Evolutionary conservation across 2,329 filamentous ascomycete species (phyloP), one percentile per base, ranked within the genome.

Genomic region (Pyrenophora tritici-repentis): DNA sequence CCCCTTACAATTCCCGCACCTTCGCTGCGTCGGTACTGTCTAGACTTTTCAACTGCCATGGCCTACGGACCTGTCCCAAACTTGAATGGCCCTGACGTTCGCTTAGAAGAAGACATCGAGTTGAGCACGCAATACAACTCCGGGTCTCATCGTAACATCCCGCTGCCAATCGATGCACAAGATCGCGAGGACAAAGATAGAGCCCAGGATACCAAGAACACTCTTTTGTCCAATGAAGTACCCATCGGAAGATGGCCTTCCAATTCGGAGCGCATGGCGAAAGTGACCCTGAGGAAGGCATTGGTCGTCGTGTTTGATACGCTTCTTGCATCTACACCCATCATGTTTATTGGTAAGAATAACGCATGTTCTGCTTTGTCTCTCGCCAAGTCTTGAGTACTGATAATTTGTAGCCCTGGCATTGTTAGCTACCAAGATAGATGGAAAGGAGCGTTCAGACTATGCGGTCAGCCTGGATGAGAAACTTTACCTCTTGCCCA

Each of bases 301-400:
- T 50, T 56, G 4, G 50, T 66, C 2, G 51, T 67, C 7, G 31
- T 57, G 3, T 67, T 66, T 20, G 67, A 69, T 47, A 32, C 55
- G 1, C 8, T 68, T 10, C 42, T 70, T 3, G 64, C 65, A 14
- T 66, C 64, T 1, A 46, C 49, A 20, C 66, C 67, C 14, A 47
- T 69, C 1, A 54, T 68, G 50, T 70, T 70, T 29, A 53, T 68
- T 26, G 54, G 66, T 68, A 56, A 20, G 49, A 32, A 7, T 6
- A 16, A 34, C 31, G 2, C 12, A 4, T 5, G 4, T 9, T 31
- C n/a, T n/a, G n/a, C 24, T 7, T 24, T 24, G 6, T 7, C 8
- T 24, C 22, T 2, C 22, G 8, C 22, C 17, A 20, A n/a, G 2
- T 8, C 8, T 14, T 5, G 9, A 14, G n/a, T 33, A 24, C 43